These are phyloP conservation scores for Trifolium pratense DNA, from an alignment of 306 rosid genomes.

Conservation along the genomic window DNA sequence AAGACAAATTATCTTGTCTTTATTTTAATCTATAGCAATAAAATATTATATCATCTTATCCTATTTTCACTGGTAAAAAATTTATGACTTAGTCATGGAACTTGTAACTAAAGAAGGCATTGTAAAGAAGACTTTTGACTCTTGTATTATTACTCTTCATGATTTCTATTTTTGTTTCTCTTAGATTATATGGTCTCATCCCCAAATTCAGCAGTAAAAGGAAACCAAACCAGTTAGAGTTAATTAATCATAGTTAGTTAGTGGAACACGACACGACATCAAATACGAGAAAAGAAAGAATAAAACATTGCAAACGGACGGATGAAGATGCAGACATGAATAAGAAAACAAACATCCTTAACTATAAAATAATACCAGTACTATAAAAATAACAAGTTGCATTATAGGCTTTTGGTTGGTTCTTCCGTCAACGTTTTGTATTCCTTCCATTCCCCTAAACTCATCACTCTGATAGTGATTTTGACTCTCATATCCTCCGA, in stretches of 20 bases:
- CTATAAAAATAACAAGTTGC: neutral
- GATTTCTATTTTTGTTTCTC: too few relatives aligned
- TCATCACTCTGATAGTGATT: neutral
- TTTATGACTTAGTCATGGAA: neutral
- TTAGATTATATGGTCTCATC: too few relatives aligned
- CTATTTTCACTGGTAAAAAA: neutral
- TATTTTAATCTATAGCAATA: neutral
- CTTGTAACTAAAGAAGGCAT: too few relatives aligned
- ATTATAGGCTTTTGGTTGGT: neutral
- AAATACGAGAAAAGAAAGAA: neutral
- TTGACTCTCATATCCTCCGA: neutral
- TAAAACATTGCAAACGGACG: neutral
- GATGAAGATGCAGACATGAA: neutral
- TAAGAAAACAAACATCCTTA: neutral
- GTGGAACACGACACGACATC: slow-evolving; percentile 5
- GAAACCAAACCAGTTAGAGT: neutral
- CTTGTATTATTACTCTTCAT: too few relatives aligned
- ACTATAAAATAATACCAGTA: neutral
- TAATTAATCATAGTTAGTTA: neutral
- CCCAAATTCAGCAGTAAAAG: neutral
- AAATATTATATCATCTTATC: neutral
- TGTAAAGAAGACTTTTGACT: too few relatives aligned
- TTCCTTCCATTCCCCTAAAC: neutral
- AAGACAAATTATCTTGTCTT: neutral
- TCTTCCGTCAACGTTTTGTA: neutral